These are phyloP conservation scores for Aureobasidium mangrovei DNA, from an alignment of 2,329 filamentous ascomycete genomes.

Conservation along the genomic window DNA sequence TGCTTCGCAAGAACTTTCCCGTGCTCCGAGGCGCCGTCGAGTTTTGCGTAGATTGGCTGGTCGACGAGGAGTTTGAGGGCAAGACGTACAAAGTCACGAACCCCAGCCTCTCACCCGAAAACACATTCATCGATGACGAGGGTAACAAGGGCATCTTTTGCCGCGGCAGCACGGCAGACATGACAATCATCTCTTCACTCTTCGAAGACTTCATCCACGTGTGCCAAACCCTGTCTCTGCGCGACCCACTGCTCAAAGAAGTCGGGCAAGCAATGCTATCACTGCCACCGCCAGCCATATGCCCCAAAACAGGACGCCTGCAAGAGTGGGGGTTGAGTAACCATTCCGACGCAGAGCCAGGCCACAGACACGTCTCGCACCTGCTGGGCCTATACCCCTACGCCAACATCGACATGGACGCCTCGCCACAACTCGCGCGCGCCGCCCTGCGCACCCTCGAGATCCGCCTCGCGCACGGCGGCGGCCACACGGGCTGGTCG, in stretches of 20 bases:
- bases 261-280: neutral
- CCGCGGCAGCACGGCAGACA: neutral
- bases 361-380: neutral
- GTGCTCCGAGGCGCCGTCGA: constrained; percentile 1
- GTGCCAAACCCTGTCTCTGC: neutral
- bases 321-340: constrained; percentile 2
- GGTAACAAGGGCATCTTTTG: neutral
- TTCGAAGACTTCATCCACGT: neutral
- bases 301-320: neutral
- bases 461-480: neutral
- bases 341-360: neutral
- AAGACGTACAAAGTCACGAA: neutral
- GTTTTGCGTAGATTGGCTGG: constrained; percentile 1
- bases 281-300: neutral
- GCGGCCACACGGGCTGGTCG: neutral
- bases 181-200: neutral
- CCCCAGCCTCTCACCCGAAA: neutral
- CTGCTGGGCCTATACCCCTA: neutral
- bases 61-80: neutral
- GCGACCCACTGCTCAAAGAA: neutral
- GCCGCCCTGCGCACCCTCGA: neutral
- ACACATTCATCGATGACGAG: neutral
- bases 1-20: neutral
- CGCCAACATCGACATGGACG: neutral
- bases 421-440: neutral